Conservation (phyloP, 495 filamentous ascomycete species). For the Lepidopterella palustris region DNA sequence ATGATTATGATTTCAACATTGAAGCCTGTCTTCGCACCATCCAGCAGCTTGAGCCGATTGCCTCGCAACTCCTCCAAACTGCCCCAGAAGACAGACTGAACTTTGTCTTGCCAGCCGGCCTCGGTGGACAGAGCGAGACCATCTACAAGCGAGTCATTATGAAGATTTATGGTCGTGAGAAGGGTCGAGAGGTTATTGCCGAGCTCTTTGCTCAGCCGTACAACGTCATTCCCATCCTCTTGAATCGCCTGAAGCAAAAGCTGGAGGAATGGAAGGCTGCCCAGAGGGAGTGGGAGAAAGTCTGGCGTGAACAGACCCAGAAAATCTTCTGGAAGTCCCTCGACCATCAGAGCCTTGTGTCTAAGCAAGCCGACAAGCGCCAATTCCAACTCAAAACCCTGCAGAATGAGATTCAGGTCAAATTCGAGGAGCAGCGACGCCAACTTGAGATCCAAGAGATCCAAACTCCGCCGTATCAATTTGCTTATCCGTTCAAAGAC, state of each 20-base stretch:
- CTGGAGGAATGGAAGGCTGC: constrained; percentile 95
- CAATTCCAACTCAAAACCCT: constrained; percentile 81
- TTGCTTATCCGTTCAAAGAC: constrained; percentile 65
- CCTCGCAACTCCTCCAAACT: constrained; percentile 76
- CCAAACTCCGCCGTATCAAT: constrained; percentile 62
- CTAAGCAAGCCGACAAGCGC: constrained; percentile 79
- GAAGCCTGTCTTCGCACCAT: constrained; percentile 90
- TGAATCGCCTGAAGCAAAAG: constrained; percentile 84
- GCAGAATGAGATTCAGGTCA: constrained; percentile 75
- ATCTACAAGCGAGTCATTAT: constrained; percentile 96
- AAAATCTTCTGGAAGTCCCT: constrained; percentile 90
- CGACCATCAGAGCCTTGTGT: constrained; percentile 87
- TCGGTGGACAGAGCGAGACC: constrained; percentile 88
- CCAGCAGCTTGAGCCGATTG: constrained; percentile 89
- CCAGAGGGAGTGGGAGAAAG: constrained; percentile 97
- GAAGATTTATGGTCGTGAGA: constrained; percentile 91
- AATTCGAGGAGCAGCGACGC: constrained; percentile 75
- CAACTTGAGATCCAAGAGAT: constrained; percentile 52
- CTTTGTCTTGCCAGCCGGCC: constrained; percentile 71
- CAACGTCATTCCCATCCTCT: constrained; percentile 75
- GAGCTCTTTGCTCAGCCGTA: constrained; percentile 77
- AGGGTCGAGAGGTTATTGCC: constrained; percentile 71
- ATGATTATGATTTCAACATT: constrained; percentile 98
- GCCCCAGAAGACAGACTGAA: constrained; percentile 58
- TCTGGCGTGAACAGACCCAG: constrained; percentile 92